phyloP scores from a whole-genome alignment of 352 stramenopile genomes.

The Globisporangium middletonii region DNA sequence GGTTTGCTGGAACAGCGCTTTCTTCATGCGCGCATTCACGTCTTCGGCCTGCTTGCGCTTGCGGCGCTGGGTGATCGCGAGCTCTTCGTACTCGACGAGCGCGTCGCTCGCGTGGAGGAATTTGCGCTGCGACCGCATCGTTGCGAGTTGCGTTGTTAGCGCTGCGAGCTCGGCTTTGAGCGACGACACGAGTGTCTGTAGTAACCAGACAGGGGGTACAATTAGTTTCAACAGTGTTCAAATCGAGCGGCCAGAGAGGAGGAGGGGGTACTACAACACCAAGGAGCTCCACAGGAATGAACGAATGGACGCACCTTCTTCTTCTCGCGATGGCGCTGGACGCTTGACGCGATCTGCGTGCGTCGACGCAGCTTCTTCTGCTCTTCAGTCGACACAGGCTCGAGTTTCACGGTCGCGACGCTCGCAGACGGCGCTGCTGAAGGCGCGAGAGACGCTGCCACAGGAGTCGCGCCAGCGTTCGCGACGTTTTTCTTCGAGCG shows the following conservation, averaged over 20 bases:
- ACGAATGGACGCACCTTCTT: constrained; percentile 27
- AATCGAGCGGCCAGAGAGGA: neutral
- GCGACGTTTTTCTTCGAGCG: neutral
- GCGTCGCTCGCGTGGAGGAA: constrained; percentile 33
- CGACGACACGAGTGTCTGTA: constrained; percentile 31
- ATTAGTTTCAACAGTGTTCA: neutral
- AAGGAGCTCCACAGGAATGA: neutral
- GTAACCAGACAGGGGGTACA: neutral
- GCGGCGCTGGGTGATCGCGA: constrained; percentile 50
- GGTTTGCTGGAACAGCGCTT: constrained; percentile 66
- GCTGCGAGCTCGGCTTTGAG: constrained; percentile 38
- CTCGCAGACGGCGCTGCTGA: neutral
- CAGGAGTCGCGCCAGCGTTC: neutral
- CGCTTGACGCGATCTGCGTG: constrained; percentile 56
- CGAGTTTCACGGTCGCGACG: constrained; percentile 7
- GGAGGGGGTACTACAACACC: neutral
- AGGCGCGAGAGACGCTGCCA: neutral
- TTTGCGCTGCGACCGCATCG: constrained; percentile 36
- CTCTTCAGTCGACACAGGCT: constrained; percentile 35
- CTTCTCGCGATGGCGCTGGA: constrained; percentile 65
- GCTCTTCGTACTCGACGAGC: constrained; percentile 50
- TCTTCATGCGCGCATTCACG: constrained; percentile 49
- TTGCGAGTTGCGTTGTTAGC: constrained; percentile 34
- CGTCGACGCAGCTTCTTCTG: constrained; percentile 51
- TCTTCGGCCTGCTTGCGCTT: constrained; percentile 55